Conservation (phyloP, 2,329 filamentous ascomycete species). For the Niveomyces coronatus region DNA sequence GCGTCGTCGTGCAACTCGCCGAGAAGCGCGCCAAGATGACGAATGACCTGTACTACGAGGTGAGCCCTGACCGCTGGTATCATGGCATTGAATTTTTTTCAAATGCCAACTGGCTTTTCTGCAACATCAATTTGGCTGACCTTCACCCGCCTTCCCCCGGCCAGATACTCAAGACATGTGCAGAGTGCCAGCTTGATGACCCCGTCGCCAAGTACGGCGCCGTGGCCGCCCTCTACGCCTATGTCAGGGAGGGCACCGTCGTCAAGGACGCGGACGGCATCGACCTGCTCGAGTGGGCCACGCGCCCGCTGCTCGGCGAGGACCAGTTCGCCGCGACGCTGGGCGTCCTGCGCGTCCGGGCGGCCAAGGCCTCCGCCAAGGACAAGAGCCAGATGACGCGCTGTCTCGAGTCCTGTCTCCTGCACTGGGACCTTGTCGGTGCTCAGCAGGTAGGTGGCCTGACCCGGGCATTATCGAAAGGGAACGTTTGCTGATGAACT, state of each 20-base stretch:
- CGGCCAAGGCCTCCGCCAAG: constrained; percentile 43
- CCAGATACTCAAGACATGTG: constrained; percentile 39
- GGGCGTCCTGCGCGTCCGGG: constrained; percentile 37
- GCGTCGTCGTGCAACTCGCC: constrained; percentile 38
- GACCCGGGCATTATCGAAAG: neutral
- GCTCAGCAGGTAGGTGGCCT: constrained; percentile 39
- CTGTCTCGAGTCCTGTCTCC: constrained; percentile 42
- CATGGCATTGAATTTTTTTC: neutral
- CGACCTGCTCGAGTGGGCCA: constrained; percentile 46
- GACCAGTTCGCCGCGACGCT: constrained; percentile 36
- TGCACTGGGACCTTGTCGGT: constrained; percentile 44
- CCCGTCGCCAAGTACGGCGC: constrained; percentile 34
- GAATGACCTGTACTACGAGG: constrained; percentile 47
- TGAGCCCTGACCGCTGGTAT: constrained; percentile 19
- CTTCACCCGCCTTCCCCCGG: neutral
- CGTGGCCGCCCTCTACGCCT: constrained; percentile 33
- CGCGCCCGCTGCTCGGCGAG: constrained; percentile 26
- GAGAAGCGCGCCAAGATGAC: constrained; percentile 37
- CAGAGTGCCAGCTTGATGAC: constrained; percentile 42
- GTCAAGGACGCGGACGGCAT: constrained; percentile 40
- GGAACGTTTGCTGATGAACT: neutral
- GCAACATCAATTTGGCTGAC: neutral
- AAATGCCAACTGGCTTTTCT: neutral
- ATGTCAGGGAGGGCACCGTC: constrained; percentile 34
- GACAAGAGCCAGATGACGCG: constrained; percentile 29